Evolutionary conservation across 2,329 filamentous ascomycete species (phyloP), one percentile per base, ranked within the genome.

Genomic region (Chrysoporthe cubensis): DNA sequence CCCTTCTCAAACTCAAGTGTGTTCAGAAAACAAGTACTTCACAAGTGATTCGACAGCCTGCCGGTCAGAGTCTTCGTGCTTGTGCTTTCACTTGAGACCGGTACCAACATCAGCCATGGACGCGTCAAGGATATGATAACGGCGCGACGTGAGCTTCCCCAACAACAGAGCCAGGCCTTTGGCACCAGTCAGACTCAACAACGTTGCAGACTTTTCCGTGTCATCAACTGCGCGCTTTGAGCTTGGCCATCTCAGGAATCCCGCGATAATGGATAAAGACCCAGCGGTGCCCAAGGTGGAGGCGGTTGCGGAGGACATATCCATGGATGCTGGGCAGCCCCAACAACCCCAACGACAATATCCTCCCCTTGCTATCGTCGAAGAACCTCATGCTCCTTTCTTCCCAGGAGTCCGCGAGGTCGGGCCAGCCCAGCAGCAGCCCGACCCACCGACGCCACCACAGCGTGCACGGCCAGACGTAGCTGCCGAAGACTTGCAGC

Each of bases 401-500:
- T 70, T 70, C 11, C 66, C 65, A 64, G 68, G 59, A n/a, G 62
- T 68, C 21, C 62, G 60, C 5, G 66, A 69, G 37, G 62, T 69
- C 34, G 72, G 75, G 57, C 70, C 74, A 1, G 71, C 74, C 32
- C 70, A 69, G 59, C 71, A 72, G 59, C 71, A 72, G 44, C 77
- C 77, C 44, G 79, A 81, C 11, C 72, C 79, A 3, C 75, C 79
- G 16, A 74, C 79, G 18, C 75, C 80, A 26, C 80, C 80, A 57
- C 82, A 82, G 40, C 81, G 83, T 59, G 73, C 78, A 13, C 73
- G 80, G 14, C 78, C 82, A 1, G 68, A 73, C 6, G 78, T 82
- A 46, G 87, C 83, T 67, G 80, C 82, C 5, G 85, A 87, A 71
- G 86, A 88, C 76, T 79, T 88, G 48, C 86, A 87, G 74, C 78